A percentile compares a stretch with the other conserved stretches of the same genome.
These are phyloP conservation scores for Annona cherimola DNA, from an alignment of 164 flowering plant genomes.

Conservation along the genomic window DNA sequence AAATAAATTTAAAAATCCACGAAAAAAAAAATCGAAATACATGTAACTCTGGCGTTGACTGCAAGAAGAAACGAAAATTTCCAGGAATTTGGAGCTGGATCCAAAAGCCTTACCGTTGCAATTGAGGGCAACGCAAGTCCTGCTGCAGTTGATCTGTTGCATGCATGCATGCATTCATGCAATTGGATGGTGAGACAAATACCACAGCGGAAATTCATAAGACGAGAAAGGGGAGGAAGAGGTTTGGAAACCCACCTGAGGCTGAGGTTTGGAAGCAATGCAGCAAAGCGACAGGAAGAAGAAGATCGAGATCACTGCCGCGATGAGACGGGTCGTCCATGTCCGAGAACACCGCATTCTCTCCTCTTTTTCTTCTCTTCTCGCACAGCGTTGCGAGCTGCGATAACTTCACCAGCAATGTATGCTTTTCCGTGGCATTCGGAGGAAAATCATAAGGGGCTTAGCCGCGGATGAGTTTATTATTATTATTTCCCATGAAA, in stretches of 20 bases:
- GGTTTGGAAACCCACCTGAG: slow-evolving; percentile 8
- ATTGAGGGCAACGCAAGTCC: slow-evolving; percentile 56
- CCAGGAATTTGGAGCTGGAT: no score
- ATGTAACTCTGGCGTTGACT: background rate
- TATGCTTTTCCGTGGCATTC: no score
- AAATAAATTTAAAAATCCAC: background rate
- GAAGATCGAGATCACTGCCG: slow-evolving; percentile 6
- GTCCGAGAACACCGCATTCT: slow-evolving; percentile 12
- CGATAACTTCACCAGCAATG: no score
- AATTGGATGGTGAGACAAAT: no score
- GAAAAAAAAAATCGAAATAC: background rate
- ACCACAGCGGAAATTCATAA: no score
- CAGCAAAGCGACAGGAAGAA: slow-evolving; percentile 1
- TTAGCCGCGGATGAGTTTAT: no score
- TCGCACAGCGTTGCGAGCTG: background rate
- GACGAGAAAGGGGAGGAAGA: background rate
- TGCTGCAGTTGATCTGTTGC: slow-evolving; percentile 60
- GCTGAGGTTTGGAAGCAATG: slow-evolving; percentile 12
- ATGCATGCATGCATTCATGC: background rate
- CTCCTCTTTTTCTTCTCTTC: background rate
- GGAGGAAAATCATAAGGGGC: no score
- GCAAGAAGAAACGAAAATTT: background rate
- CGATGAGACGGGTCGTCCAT: slow-evolving; percentile 14
- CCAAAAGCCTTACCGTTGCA: slow-evolving; percentile 48
- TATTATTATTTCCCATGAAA: no score